These are phyloP conservation scores for Saururus chinensis DNA, from an alignment of 164 flowering plant genomes.

Conservation along the genomic window DNA sequence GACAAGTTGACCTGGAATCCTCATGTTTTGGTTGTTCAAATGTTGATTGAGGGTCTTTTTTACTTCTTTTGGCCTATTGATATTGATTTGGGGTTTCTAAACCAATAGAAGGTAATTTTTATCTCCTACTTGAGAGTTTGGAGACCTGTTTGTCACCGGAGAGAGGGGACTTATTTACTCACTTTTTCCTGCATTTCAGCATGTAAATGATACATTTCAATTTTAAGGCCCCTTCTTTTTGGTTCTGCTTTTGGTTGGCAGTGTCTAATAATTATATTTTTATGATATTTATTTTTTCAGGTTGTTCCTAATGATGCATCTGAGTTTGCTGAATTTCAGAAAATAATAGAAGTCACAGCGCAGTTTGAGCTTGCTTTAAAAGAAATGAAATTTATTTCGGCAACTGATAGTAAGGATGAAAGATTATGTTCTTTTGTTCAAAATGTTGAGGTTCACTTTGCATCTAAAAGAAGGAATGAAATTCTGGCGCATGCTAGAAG, in stretches of 20 bases:
- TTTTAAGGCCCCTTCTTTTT: too few species aligned
- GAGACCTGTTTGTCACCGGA: too few species aligned
- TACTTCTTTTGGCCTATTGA: too few species aligned
- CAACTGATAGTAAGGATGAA: slow-evolving; percentile 48
- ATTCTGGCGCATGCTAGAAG: slow-evolving; percentile 74
- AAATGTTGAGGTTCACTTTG: slow-evolving; percentile 95
- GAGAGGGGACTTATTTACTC: too few species aligned
- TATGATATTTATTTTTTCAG: slow-evolving; percentile 26
- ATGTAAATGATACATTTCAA: too few species aligned
- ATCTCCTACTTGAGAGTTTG: too few species aligned
- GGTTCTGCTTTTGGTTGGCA: neutral
- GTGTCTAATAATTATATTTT: neutral
- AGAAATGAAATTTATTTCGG: slow-evolving; percentile 64
- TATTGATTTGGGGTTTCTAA: too few species aligned
- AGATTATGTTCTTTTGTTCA: slow-evolving; percentile 63
- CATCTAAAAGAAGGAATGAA: slow-evolving; percentile 70
- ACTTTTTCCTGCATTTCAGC: too few species aligned
- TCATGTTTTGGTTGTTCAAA: too few species aligned
- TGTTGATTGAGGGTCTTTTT: too few species aligned
- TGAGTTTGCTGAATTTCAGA: slow-evolving; percentile 74
- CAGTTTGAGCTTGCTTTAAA: slow-evolving; percentile 61
- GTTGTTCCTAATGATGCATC: slow-evolving; percentile 91
- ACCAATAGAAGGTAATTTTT: too few species aligned
- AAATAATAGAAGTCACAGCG: slow-evolving; percentile 39
- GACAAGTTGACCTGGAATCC: too few species aligned